Conservation (phyloP, 805 yeast genomes). For the Yamadazyma nakazawae region DNA sequence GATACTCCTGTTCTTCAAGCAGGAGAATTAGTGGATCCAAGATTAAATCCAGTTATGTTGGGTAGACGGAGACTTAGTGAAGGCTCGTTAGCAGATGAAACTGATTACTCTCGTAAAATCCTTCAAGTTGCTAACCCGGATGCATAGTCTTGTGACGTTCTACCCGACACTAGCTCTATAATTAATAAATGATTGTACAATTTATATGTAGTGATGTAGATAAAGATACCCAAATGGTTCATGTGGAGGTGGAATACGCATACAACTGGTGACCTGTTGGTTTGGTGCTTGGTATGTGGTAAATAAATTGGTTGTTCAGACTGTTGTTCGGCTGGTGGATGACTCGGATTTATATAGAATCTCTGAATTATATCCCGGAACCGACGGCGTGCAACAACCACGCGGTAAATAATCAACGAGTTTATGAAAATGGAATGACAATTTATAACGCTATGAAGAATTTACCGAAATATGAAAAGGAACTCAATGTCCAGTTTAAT, state of each 20-base stretch:
- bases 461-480: conserved; percentile 37
- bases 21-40: conserved; percentile 47
- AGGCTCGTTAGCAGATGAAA: conserved; percentile 83
- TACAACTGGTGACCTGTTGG: no score
- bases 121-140: conserved; percentile 90
- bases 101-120: conserved; percentile 76
- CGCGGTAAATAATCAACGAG: conserved; percentile 3
- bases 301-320: no score
- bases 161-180: not conserved
- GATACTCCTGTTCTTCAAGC: conserved; percentile 23
- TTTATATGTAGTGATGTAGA: not conserved
- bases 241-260: no score
- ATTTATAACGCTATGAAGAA: conserved; percentile 9
- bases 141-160: not conserved
- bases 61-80: conserved; percentile 83
- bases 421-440: conserved; percentile 6
- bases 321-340: no score
- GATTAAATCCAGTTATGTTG: conserved; percentile 71
- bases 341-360: no score
- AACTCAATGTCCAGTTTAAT: conserved; percentile 26
- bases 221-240: no score
- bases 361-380: not conserved
- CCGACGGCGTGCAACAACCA: conserved; percentile 4
- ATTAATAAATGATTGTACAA: conserved; percentile 4
- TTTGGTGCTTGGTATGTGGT: no score